These are phyloP conservation scores for Hordeum pubiflorum DNA, from an alignment of 202 grass and related monocot species.

Conservation along the genomic window DNA sequence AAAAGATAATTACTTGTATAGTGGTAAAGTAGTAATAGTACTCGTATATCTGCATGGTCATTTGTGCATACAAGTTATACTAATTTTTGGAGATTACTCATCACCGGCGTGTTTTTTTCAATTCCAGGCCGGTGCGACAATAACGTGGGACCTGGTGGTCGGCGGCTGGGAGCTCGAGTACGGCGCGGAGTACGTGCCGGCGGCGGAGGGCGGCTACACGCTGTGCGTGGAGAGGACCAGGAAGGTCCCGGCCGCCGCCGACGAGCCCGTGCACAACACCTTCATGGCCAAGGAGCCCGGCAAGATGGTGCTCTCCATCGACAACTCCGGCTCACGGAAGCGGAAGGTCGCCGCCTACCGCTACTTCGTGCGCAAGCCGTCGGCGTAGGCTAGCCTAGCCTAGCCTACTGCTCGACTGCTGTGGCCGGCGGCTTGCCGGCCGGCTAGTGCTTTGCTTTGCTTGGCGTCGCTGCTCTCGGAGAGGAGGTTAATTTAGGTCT, in stretches of 20 bases:
- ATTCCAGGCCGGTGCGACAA: slow-evolving; percentile 69
- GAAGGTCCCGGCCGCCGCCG: slow-evolving; percentile 42
- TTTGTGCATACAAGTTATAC: background rate
- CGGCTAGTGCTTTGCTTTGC: background rate
- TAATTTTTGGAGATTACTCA: background rate
- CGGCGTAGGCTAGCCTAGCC: slow-evolving; percentile 4
- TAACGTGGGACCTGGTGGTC: slow-evolving; percentile 89
- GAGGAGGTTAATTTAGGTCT: slow-evolving; percentile 19
- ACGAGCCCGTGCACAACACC: slow-evolving; percentile 66
- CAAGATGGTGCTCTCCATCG: slow-evolving; percentile 90
- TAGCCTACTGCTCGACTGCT: background rate
- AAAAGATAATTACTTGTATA: background rate
- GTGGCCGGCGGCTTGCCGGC: slow-evolving; percentile 8
- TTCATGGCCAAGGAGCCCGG: slow-evolving; percentile 80
- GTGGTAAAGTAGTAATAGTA: background rate
- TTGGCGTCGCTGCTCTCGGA: background rate
- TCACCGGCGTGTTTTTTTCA: background rate
- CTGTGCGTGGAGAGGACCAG: slow-evolving; percentile 70
- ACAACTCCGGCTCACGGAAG: slow-evolving; percentile 79
- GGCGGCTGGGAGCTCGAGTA: slow-evolving; percentile 93
- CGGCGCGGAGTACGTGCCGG: slow-evolving; percentile 79
- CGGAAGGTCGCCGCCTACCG: slow-evolving; percentile 86
- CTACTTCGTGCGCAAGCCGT: slow-evolving; percentile 83
- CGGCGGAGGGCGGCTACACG: slow-evolving; percentile 65
- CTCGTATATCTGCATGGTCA: background rate